phyloP scores from a whole-genome alignment of 2,329 filamentous ascomycete genomes.

The Aspergillus felis region DNA sequence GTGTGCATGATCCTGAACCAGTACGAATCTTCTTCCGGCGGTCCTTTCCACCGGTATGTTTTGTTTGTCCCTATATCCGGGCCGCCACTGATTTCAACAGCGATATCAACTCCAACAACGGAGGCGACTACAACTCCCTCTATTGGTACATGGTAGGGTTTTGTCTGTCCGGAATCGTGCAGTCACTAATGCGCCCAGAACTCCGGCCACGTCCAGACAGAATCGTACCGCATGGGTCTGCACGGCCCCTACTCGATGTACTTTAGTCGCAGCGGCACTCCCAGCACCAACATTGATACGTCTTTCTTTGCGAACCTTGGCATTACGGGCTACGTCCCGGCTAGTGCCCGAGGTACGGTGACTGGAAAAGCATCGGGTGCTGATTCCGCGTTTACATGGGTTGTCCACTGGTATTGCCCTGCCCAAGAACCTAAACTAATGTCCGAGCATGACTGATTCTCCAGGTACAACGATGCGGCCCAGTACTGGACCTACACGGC shows the following conservation, averaged over 20 bases:
- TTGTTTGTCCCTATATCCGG: not conserved
- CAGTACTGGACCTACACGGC: slow-evolving; percentile 64
- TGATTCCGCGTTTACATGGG: slow-evolving; percentile 48
- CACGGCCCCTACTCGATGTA: slow-evolving; percentile 63
- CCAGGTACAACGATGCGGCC: slow-evolving; percentile 51
- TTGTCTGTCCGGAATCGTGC: too few relatives aligned
- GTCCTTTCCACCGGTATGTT: slow-evolving; percentile 57
- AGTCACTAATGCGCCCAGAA: slow-evolving; percentile 41
- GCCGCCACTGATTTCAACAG: slow-evolving; percentile 16
- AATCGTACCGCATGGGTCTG: slow-evolving; percentile 58
- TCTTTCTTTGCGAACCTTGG: slow-evolving; percentile 58
- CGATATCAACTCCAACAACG: slow-evolving; percentile 64
- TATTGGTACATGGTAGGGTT: slow-evolving; percentile 59
- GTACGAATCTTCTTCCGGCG: slow-evolving; percentile 62
- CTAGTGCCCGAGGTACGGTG: slow-evolving; percentile 55
- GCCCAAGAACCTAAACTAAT: too few relatives aligned
- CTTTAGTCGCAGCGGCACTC: slow-evolving; percentile 57
- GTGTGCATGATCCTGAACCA: slow-evolving; percentile 58
- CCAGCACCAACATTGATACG: slow-evolving; percentile 49
- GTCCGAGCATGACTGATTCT: not conserved
- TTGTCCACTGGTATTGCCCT: slow-evolving; percentile 56
- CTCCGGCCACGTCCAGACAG: slow-evolving; percentile 60
- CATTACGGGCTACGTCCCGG: slow-evolving; percentile 56
- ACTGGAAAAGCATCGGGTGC: slow-evolving; percentile 59
- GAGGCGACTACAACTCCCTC: slow-evolving; percentile 53